These are phyloP conservation scores for Pugionium dolabratum DNA, from an alignment of 345 rosid genomes.

Conservation along the genomic window DNA sequence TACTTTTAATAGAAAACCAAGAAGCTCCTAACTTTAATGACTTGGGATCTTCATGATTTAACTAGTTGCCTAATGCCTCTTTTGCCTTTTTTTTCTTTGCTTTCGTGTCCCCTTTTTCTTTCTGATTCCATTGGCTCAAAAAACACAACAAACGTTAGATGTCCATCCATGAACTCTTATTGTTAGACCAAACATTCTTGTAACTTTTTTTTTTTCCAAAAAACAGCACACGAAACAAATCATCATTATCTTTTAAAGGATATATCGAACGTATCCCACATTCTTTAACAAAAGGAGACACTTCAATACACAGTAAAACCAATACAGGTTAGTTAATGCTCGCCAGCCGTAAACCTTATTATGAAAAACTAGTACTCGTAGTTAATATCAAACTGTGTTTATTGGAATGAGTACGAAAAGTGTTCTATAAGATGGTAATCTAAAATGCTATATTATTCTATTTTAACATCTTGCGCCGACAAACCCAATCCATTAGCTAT, in stretches of 20 bases:
- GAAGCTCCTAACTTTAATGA: conserved; percentile 35
- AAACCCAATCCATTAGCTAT: too few relatives aligned
- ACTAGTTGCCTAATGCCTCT: conserved; percentile 31
- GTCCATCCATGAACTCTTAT: background rate
- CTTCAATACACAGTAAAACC: background rate
- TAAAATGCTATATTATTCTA: too few relatives aligned
- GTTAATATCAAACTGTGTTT: too few relatives aligned
- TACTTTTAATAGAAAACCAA: conserved; percentile 8
- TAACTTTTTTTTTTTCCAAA: conserved; percentile 9
- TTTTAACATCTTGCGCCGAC: too few relatives aligned
- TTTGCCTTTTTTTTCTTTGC: conserved; percentile 18
- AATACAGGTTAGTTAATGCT: too few relatives aligned
- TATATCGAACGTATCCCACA: background rate
- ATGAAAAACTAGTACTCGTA: too few relatives aligned
- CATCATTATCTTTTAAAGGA: conserved; percentile 8
- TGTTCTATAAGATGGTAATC: too few relatives aligned
- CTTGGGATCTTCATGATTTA: conserved; percentile 43
- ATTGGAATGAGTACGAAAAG: too few relatives aligned
- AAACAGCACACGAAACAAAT: conserved; percentile 14
- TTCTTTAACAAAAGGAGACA: too few relatives aligned
- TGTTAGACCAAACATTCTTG: background rate
- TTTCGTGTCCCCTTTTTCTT: too few relatives aligned
- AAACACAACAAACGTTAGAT: background rate
- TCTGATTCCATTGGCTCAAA: too few relatives aligned
- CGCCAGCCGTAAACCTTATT: too few relatives aligned